Percentiles rank a stretch among this genome's conserved stretches.
Evolutionary conservation across 805 yeast species (phyloP).

Genomic region (Ogataea methylovora): DNA sequence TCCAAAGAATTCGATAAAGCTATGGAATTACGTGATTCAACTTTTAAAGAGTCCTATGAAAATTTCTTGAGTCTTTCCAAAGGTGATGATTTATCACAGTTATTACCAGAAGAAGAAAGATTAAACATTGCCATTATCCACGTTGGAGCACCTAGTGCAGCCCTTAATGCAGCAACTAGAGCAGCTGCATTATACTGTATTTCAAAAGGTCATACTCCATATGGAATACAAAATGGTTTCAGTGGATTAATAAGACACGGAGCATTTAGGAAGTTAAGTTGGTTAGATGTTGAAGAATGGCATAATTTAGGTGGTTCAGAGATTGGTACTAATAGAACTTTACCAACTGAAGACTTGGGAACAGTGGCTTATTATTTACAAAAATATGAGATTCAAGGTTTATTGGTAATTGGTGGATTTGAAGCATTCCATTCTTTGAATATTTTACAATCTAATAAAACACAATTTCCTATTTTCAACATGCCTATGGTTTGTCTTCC

Average conservation of each 20-base stretch:
- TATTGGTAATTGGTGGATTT: slow-evolving; percentile 73
- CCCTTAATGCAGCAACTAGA: slow-evolving; percentile 69
- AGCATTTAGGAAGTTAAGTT: slow-evolving; percentile 47
- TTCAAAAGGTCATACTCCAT: slow-evolving; percentile 67
- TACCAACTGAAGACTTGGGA: slow-evolving; percentile 62
- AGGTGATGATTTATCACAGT: slow-evolving; percentile 60
- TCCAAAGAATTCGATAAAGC: slow-evolving; percentile 62
- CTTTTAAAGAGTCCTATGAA: slow-evolving; percentile 55
- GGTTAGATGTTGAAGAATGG: slow-evolving; percentile 73
- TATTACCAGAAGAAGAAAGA: slow-evolving; percentile 44
- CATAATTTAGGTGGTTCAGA: slow-evolving; percentile 72
- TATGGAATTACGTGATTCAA: slow-evolving; percentile 63
- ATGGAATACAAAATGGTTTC: slow-evolving; percentile 70
- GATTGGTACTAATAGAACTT: slow-evolving; percentile 69
- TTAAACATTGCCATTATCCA: slow-evolving; percentile 63
- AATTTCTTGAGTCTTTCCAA: slow-evolving; percentile 61
- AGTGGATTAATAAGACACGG: slow-evolving; percentile 62
- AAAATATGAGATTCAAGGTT: slow-evolving; percentile 61
- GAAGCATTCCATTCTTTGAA: slow-evolving; percentile 71
- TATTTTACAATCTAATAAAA: slow-evolving; percentile 54
- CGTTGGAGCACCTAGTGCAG: slow-evolving; percentile 78
- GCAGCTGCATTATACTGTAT: slow-evolving; percentile 70
- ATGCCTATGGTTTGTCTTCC: slow-evolving; percentile 77
- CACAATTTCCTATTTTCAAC: slow-evolving; percentile 59
- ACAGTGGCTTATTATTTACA: slow-evolving; percentile 66